These are phyloP conservation scores for Penicillium riverlandense DNA, from an alignment of 495 filamentous ascomycete genomes.

Conservation along the genomic window DNA sequence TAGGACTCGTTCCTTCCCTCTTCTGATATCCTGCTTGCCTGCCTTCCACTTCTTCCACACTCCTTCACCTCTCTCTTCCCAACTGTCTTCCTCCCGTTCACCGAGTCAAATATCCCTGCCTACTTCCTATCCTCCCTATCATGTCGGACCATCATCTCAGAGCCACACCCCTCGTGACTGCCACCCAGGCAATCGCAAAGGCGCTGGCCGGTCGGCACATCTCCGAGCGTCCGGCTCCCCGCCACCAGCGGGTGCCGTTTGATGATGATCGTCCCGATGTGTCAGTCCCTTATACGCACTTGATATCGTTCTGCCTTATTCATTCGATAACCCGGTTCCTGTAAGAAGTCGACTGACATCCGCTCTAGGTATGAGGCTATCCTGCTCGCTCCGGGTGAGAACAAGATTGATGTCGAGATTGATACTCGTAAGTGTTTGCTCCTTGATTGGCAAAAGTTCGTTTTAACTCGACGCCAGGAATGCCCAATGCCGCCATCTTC, in stretches of 20 bases:
- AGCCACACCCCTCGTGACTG: neutral
- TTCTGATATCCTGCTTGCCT: neutral
- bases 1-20: neutral
- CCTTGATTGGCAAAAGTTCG: neutral
- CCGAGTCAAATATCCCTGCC: too few relatives aligned
- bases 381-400: slow-evolving; percentile 76
- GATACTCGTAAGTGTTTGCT: slow-evolving; percentile 67
- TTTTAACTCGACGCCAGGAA: slow-evolving; percentile 44
- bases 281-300: slow-evolving; percentile 6
- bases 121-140: too few relatives aligned
- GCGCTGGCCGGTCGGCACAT: slow-evolving; percentile 9
- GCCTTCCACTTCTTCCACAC: neutral
- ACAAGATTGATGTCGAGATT: slow-evolving; percentile 77
- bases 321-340: neutral
- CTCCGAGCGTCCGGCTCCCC: neutral
- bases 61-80: neutral
- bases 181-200: slow-evolving; percentile 8
- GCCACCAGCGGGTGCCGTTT: neutral
- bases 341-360: neutral
- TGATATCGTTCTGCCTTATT: neutral
- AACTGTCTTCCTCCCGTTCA: neutral
- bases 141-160: too few relatives aligned
- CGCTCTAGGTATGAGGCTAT: slow-evolving; percentile 78
- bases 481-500: slow-evolving; percentile 77
- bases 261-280: slow-evolving; percentile 10